Conservation (phyloP, 768 basidiomycete genomes). For the Termitomyces sp. region DNA sequence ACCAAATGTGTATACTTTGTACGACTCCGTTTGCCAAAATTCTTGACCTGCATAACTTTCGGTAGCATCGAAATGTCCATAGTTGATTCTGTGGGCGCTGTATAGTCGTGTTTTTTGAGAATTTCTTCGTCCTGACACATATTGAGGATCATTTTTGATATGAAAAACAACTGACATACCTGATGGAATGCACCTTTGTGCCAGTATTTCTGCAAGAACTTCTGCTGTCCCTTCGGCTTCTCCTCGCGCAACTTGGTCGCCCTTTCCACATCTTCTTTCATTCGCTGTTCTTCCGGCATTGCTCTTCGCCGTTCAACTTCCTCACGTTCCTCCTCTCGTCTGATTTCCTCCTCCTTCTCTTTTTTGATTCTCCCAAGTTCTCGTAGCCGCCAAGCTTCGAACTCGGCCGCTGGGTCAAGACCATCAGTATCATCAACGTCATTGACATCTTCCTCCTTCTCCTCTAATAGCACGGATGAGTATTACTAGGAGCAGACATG, state of each 20-base stretch:
- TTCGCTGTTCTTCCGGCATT: conserved; percentile 87
- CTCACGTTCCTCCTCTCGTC: conserved; percentile 78
- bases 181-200: conserved; percentile 99
- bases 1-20: conserved; percentile 96
- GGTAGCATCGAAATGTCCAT: conserved; percentile 87
- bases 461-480: conserved; percentile 52
- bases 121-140: conserved; percentile 72
- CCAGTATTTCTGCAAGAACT: conserved; percentile 97
- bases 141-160: not conserved
- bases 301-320: conserved; percentile 91
- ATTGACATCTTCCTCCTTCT: conserved; percentile 77
- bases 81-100: conserved; percentile 85
- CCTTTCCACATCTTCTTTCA: conserved; percentile 88
- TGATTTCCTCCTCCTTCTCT: conserved; percentile 87
- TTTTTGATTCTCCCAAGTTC: conserved; percentile 92
- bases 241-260: conserved; percentile 81
- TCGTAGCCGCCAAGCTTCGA: conserved; percentile 93
- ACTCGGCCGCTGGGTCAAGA: conserved; percentile 82
- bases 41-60: conserved; percentile 94
- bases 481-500: not conserved
- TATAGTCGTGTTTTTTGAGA: conserved; percentile 78
- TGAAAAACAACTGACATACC: conserved; percentile 35
- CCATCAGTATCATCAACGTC: conserved; percentile 97
- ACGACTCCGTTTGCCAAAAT: conserved; percentile 89
- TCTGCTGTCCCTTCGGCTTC: conserved; percentile 88